Evolutionary conservation across 306 rosid species (phyloP), one percentile per base, ranked within the genome.

Genomic region (Lathyrus oleraceus): DNA sequence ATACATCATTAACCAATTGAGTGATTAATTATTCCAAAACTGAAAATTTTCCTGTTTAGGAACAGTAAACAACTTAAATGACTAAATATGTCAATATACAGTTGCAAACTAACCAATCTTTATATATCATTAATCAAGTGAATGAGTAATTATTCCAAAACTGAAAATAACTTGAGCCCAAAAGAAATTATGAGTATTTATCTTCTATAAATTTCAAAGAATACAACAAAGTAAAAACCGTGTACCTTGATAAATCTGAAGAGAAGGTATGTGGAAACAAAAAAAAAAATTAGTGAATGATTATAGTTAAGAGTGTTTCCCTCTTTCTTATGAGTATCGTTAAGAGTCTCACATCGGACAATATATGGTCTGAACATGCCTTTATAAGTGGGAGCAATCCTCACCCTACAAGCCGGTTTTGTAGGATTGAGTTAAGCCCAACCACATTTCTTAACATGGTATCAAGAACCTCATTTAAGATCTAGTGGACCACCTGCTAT

Each of bases 271-370:
- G 32, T 16, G 39, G 47, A 60, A 70, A 62, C 30, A 16, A 76
- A 16, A 76, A 70, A 63, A 35, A 12, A 35, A 43, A 63, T 32
- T 49, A 61, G 36, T 69, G 65, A 45, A 64, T 17, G 21, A 51
- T 51, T 35, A 42, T 17, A 3, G 1, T 59, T 47, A 51, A 9
- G 28, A 9, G 6, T 51, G 69, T 68, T 27, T 61, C 43, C 64
- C 44, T 56, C 61, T 43, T 74, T 65, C 36, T 69, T 61, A 28
- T 25, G 30, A 38, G 39, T 25, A 25, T 25, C 3, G 28, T 25
- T 25, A 25, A 25, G 28, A 25, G 28, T 25, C 28, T 4, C 28
- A 25, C 28, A 25, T 25, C 28, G 28, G 28, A 25, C 28, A 25
- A 25, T 25, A 25, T 25, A 25, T 25, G 28, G 28, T 4, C 5